Percentiles rank a stretch among this genome's conserved stretches.
These are phyloP conservation scores for Pseudogymnoascus sp. DNA, from an alignment of 2,329 filamentous ascomycete species.

Conservation along the genomic window DNA sequence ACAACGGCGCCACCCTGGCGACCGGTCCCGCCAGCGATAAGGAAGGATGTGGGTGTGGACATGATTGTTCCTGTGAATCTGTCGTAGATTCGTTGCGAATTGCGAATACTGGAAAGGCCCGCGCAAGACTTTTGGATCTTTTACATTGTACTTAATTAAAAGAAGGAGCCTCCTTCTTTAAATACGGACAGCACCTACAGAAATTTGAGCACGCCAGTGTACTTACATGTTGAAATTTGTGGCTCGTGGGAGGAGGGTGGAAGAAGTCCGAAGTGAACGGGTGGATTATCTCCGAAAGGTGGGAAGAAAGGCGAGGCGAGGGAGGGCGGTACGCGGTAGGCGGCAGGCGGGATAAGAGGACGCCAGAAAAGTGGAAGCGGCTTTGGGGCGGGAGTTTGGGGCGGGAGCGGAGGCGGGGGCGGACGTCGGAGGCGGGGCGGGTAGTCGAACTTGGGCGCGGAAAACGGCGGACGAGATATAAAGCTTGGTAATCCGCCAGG, in stretches of 20 bases:
- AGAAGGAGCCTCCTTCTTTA: not conserved
- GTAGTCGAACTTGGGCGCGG: not conserved
- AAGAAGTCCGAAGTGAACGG: not conserved
- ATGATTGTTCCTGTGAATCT: not conserved
- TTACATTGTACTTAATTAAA: not conserved
- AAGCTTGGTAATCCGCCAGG: not conserved
- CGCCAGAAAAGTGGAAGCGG: too few relatives aligned
- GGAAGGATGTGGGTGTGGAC: conserved; percentile 11
- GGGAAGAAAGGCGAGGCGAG: not conserved
- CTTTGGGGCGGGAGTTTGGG: too few relatives aligned
- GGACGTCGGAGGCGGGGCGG: not conserved
- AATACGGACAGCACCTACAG: not conserved
- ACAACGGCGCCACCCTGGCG: conserved; percentile 40
- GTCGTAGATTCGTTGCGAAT: not conserved
- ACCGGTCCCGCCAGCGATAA: conserved; percentile 41
- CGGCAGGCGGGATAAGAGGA: too few relatives aligned
- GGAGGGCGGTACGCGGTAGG: too few relatives aligned
- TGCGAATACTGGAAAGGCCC: not conserved
- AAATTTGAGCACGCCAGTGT: not conserved
- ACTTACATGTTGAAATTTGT: not conserved
- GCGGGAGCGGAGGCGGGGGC: not conserved
- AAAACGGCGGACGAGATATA: not conserved
- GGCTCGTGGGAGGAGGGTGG: not conserved
- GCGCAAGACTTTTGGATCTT: not conserved
- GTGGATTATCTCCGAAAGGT: not conserved